Evolutionary conservation across 257 asterid genomes (phyloP).

Genomic region (Pogostemon cablin): DNA sequence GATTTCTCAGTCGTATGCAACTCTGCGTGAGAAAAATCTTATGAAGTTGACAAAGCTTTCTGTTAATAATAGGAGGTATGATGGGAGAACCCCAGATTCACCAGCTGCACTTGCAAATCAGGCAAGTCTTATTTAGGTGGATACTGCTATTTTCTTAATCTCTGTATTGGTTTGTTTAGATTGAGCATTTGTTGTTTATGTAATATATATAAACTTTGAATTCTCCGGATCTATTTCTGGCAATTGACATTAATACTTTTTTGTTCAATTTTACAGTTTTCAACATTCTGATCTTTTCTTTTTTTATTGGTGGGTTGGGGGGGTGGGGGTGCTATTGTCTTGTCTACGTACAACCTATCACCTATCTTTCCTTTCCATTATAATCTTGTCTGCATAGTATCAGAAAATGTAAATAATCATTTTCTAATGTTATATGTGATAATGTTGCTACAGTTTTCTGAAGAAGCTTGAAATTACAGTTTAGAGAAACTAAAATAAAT

Average conservation of each 20-base stretch:
- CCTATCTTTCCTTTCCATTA: too few species aligned
- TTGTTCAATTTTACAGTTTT: neutral
- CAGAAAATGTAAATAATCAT: too few species aligned
- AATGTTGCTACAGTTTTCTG: too few species aligned
- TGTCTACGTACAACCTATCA: too few species aligned
- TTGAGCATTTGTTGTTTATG: neutral
- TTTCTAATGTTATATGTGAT: too few species aligned
- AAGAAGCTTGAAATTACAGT: too few species aligned
- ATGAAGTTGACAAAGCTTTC: slow-evolving; percentile 82
- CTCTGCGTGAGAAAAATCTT: slow-evolving; percentile 70
- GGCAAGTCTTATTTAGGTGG: slow-evolving; percentile 46
- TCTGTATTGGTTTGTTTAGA: slow-evolving; percentile 21
- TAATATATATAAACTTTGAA: neutral
- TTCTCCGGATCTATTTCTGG: neutral
- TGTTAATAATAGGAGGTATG: slow-evolving; percentile 72
- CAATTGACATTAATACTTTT: neutral
- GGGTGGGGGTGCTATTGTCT: too few species aligned
- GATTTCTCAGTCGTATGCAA: slow-evolving; percentile 69
- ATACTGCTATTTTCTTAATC: slow-evolving; percentile 3
- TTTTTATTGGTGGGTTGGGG: too few species aligned
- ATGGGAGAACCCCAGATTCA: slow-evolving; percentile 87
- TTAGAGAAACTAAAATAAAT: too few species aligned
- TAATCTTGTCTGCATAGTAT: too few species aligned
- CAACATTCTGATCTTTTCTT: too few species aligned
- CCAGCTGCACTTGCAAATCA: slow-evolving; percentile 80